Evolutionary conservation across 305 asterid genomes (phyloP).

Genomic region (Euphrasia arctica): DNA sequence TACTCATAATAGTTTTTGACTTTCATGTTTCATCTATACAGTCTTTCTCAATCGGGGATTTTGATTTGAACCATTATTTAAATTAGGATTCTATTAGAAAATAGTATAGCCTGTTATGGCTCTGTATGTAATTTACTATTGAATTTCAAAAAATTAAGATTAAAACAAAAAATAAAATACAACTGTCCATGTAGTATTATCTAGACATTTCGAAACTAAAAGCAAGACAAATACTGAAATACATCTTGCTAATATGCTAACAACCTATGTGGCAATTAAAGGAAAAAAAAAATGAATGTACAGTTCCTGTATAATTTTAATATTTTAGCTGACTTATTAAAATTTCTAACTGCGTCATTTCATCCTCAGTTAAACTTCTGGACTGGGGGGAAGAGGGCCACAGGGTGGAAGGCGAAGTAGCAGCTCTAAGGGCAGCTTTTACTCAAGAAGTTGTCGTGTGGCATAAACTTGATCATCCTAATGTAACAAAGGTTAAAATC

Average conservation of each 20-base stretch:
- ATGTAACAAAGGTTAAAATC: slow-evolving; percentile 69
- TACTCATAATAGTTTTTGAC: background rate
- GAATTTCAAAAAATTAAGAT: too few relatives aligned
- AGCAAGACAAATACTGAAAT: background rate
- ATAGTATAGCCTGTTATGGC: too few relatives aligned
- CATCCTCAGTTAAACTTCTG: slow-evolving; percentile 56
- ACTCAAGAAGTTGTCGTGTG: slow-evolving; percentile 87
- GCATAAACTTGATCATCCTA: slow-evolving; percentile 91
- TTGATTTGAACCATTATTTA: background rate
- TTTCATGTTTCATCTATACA: background rate
- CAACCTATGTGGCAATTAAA: background rate
- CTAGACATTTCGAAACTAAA: slow-evolving; percentile 1
- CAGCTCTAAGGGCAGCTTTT: slow-evolving; percentile 65
- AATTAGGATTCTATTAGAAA: background rate
- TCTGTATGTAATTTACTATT: too few relatives aligned
- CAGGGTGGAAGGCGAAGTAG: slow-evolving; percentile 68
- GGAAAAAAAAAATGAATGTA: background rate
- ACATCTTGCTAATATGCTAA: background rate
- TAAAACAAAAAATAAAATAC: too few relatives aligned
- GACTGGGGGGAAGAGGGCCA: slow-evolving; percentile 92
- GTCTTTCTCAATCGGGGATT: background rate
- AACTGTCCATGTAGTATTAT: background rate
- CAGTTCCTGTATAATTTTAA: background rate
- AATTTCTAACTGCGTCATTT: background rate
- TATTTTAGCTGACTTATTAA: background rate